Evolutionary conservation across 345 rosid species (phyloP).

Genomic region (Erodium maritimum): DNA sequence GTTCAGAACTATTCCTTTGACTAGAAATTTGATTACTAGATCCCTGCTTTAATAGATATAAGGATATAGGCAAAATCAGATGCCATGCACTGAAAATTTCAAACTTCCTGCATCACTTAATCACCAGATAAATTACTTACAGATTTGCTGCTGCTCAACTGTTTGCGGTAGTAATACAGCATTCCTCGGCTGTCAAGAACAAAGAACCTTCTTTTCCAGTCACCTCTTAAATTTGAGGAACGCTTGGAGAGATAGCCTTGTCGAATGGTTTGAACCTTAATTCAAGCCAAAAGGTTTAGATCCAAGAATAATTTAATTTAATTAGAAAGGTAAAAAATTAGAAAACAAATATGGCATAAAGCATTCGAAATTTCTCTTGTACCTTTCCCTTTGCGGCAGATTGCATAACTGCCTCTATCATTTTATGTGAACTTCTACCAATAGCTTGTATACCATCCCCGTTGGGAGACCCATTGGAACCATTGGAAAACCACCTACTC

Average conservation of each 20-base stretch:
- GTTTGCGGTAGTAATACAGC: constrained; percentile 94
- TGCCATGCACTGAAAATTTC: constrained; percentile 2
- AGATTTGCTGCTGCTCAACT: constrained; percentile 75
- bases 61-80: not conserved
- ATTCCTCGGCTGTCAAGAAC: constrained; percentile 99
- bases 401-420: constrained; percentile 98
- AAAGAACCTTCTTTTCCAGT: constrained; percentile 99
- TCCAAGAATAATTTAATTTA: constrained; percentile 1
- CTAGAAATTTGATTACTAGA: constrained; percentile 65
- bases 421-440: constrained; percentile 96
- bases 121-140: constrained; percentile 35
- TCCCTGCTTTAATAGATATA: constrained; percentile 31
- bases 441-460: constrained; percentile 93
- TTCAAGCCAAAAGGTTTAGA: constrained; percentile 8
- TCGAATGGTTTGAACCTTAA: constrained; percentile 92
- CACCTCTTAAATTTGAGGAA: constrained; percentile 91
- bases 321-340: not conserved
- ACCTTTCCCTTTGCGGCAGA: constrained; percentile 99
- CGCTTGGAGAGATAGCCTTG: constrained; percentile 98
- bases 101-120: constrained; percentile 1
- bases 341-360: constrained; percentile 5
- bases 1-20: constrained; percentile 91
- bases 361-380: constrained; percentile 8
- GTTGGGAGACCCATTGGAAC: constrained; percentile 88
- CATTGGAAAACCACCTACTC: constrained; percentile 70